phyloP scores from a whole-genome alignment of 345 rosid species.

The Erucastrum elatum region DNA sequence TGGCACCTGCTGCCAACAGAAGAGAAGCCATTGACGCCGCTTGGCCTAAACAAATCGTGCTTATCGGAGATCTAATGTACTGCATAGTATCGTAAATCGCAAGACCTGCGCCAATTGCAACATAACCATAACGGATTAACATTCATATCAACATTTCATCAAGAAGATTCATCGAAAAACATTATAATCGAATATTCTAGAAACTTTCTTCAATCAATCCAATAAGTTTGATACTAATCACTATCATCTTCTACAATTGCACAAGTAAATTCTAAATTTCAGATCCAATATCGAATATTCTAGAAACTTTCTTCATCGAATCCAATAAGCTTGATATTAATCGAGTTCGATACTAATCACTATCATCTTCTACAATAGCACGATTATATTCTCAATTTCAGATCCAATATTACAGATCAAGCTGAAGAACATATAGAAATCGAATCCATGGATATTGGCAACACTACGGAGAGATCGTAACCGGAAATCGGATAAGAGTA shows the following conservation, averaged over 20 bases:
- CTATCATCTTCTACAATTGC: background rate
- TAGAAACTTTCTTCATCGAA: background rate
- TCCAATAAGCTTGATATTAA: background rate
- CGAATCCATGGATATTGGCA: background rate
- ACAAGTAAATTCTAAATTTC: background rate
- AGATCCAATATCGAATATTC: background rate
- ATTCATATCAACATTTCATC: background rate
- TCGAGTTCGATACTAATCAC: background rate
- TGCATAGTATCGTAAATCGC: conserved; percentile 95
- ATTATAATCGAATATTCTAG: background rate
- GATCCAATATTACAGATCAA: background rate
- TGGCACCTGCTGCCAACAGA: conserved; percentile 79
- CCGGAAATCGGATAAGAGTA: conserved; percentile 20
- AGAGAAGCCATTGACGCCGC: conserved; percentile 97
- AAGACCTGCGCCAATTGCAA: conserved; percentile 49
- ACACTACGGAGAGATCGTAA: background rate
- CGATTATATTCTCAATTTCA: background rate
- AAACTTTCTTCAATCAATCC: background rate
- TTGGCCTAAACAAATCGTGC: conserved; percentile 86
- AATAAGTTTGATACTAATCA: background rate
- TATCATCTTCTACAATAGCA: background rate
- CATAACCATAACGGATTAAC: background rate
- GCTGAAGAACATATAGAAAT: background rate
- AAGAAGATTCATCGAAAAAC: background rate
- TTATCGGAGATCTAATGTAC: conserved; percentile 78